Evolutionary conservation across 1,284 basidiomycete genomes (phyloP), one percentile per base, ranked within the genome.

Genomic region (Singerocomus rubriflavus): DNA sequence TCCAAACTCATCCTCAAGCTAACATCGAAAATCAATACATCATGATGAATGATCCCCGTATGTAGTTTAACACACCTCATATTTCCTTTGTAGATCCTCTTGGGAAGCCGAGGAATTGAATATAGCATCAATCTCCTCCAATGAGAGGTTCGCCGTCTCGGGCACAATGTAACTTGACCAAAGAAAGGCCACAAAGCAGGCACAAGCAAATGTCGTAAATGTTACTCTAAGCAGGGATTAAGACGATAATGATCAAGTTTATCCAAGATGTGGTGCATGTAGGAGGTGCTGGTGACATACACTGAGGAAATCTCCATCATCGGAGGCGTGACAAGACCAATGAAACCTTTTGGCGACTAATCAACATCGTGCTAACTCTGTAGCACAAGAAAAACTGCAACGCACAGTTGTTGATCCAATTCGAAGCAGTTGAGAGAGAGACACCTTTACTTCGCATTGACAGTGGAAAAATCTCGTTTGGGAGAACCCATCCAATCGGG

Each of bases 361-460:
- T 65, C 21, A 61, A 27, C 17, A 48, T 43, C 41, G 42, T 42
- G 25, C 4, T 10, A 33, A 38, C 29, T 32, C 50, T 39, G 27
- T 31, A 9, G 17, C 6, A 36, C 40, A 29, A 10, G 6, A 44
- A 21, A 38, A 9, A 32, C 21, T 1, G 47, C 30, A 11, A 72
- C 78, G 25, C 57, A 86, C 88, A 91, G 55, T 89, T 91, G 63
- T 88, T 90, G 35, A 81, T 60, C 89, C 90, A 92, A 66, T 90
- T 91, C 35, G 87, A 90, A 3, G 88, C 84, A 2, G 90, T 91
- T n/a, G 88, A 84, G 17, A 95, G 63, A 21, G 88, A 81, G 6
- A 93, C 90, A 54, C 92, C 93, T 65, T 85, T 85, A 56, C 90
- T 85, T 62, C 92, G 78, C 68, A 93, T 82, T 8, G 89, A 88